Base-by-base conservation (phyloP, 148 eudicot species). In the Mesembryanthemum crystallinum region DNA sequence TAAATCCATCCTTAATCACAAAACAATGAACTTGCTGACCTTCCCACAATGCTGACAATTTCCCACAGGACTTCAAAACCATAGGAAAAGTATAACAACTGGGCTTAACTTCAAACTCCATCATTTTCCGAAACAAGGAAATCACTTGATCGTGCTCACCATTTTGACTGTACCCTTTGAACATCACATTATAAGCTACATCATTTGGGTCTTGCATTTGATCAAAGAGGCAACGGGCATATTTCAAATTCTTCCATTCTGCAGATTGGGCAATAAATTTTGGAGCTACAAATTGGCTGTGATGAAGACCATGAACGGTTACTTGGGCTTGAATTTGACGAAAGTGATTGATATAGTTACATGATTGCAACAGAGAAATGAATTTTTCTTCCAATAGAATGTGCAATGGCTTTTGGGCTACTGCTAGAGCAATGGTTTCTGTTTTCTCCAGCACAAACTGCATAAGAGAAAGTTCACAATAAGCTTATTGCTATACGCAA, bases 1-100 rank as follows among this genome's bases (percentile, higher is more conserved):
- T 78, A 76, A 90, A 90, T n/a, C 97, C 92, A 28, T 74, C 71
- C 57, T 87, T 89, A 13, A 76, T 51, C 35, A 82, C 88, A 35
- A 85, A 59, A 72, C 86, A 87, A 81, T 92, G 94, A 71, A 90
- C 84, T 71, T 74, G 78, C 71, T 82, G 72, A 1, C 97, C 92
- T 71, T 83, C 85, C 24, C 69, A 72, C 32, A 85, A 62, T 29
- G 87, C 88, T 43, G 64, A 69, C 49, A 87, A 33, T 71, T 85
- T 86, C 32, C 73, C 83, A 67, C 92, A 90, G 63, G 88, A 86
- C 76, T 92, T 92, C 78, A 92, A 72, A 69, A 92, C 86, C 88
- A 88, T 82, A 4, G 97, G 94, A 35, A 89, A 83, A 0, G 92
- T 82, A 73, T 86, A 90, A 68, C 89, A 85, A 43, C 77, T 86